Evolutionary conservation across 768 basidiomycete genomes (phyloP).

Genomic region (Agrocybe praecox): DNA sequence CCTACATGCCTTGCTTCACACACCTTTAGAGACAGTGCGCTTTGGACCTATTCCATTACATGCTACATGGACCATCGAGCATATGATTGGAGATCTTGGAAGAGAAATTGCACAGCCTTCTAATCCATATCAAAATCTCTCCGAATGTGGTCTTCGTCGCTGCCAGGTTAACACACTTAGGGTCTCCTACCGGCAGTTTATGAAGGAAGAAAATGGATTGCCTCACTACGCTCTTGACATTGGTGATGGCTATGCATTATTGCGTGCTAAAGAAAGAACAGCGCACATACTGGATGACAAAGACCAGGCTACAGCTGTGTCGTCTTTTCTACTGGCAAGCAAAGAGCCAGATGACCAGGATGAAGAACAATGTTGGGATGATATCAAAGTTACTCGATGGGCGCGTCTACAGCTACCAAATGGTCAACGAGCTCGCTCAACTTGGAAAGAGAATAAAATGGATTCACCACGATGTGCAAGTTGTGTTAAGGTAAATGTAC

Average conservation of each 20-base stretch:
- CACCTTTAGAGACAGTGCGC: slow-evolving; percentile 21
- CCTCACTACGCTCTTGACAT: slow-evolving; percentile 9
- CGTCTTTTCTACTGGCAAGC: background rate
- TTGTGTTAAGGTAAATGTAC: background rate
- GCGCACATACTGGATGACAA: background rate
- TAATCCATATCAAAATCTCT: slow-evolving; percentile 8
- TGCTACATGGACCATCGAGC: slow-evolving; percentile 5
- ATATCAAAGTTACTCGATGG: slow-evolving; percentile 24
- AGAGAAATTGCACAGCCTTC: slow-evolving; percentile 12
- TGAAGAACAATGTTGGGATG: background rate
- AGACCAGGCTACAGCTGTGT: background rate
- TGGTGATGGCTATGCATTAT: slow-evolving; percentile 12
- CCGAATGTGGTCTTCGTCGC: slow-evolving; percentile 6
- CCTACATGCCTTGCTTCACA: slow-evolving; percentile 31
- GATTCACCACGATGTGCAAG: no score
- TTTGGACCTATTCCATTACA: slow-evolving; percentile 20
- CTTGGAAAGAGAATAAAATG: slow-evolving; percentile 3
- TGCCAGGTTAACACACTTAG: slow-evolving; percentile 11
- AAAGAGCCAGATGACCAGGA: no score
- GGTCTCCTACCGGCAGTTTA: slow-evolving; percentile 4
- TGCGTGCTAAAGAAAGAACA: slow-evolving; percentile 16
- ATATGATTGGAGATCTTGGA: slow-evolving; percentile 10
- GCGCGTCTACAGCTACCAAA: slow-evolving; percentile 32
- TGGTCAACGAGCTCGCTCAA: slow-evolving; percentile 32
- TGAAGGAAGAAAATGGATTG: background rate